Conservation (phyloP, 768 basidiomycete species). For the Lactarius tabidus region DNA sequence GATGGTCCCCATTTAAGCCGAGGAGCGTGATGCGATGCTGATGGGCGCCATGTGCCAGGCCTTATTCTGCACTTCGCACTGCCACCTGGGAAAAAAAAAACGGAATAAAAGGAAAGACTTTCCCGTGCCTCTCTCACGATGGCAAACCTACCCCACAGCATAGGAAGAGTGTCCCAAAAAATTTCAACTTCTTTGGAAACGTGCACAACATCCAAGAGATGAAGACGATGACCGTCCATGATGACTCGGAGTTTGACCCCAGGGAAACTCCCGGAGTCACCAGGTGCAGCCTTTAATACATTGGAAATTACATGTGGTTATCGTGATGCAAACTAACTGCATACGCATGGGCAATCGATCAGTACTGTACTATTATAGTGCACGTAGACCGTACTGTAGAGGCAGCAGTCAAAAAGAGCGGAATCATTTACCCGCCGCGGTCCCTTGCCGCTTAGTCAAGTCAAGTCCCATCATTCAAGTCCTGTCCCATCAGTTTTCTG, state of each 20-base stretch:
- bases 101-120: not conserved
- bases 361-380: too few relatives aligned
- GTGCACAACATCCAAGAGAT: not conserved
- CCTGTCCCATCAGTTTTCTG: too few relatives aligned
- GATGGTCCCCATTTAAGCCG: not conserved
- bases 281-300: not conserved
- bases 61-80: not conserved
- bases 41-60: not conserved
- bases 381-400: too few relatives aligned
- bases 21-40: not conserved
- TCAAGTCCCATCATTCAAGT: too few relatives aligned
- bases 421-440: too few relatives aligned
- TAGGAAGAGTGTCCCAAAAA: not conserved
- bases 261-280: not conserved
- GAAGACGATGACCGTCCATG: not conserved
- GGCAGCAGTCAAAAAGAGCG: too few relatives aligned
- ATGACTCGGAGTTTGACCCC: not conserved
- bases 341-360: not conserved
- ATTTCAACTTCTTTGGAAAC: not conserved
- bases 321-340: not conserved
- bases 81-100: not conserved
- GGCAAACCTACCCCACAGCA: not conserved
- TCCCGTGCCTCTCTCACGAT: not conserved
- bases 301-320: not conserved
- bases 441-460: too few relatives aligned